A percentile compares a stretch with the other conserved stretches of the same genome.
Evolutionary conservation across 176 grass and related monocot species (phyloP).

Genomic region (Bolboschoenus planiculmis): DNA sequence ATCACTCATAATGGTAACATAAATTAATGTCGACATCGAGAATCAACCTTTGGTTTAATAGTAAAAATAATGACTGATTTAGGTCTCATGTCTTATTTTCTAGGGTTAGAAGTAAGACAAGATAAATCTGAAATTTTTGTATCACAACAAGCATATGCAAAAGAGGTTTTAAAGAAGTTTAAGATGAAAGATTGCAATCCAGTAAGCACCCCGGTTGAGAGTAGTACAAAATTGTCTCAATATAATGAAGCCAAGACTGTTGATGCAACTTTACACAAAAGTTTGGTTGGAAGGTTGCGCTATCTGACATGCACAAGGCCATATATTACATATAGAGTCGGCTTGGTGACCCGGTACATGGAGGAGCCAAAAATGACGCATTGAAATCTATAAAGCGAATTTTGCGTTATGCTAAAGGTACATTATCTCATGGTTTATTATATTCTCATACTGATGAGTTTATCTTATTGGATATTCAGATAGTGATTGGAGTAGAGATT

Average conservation of each 20-base stretch:
- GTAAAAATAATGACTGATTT: not conserved
- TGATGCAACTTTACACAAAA: too few species aligned
- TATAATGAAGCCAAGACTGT: not conserved
- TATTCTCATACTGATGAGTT: not conserved
- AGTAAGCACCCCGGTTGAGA: not conserved
- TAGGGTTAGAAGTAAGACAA: too few species aligned
- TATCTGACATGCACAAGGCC: not conserved
- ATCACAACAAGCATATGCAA: not conserved
- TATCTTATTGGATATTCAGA: not conserved
- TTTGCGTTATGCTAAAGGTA: too few species aligned
- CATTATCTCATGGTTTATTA: not conserved
- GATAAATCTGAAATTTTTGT: not conserved
- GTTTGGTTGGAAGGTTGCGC: not conserved
- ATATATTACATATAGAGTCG: accelerated
- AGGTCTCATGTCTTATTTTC: too few species aligned
- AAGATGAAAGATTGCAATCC: not conserved
- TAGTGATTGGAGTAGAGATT: not conserved
- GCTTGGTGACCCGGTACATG: not conserved
- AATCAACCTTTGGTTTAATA: too few species aligned
- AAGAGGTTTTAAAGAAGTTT: too few species aligned
- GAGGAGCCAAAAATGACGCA: not conserved
- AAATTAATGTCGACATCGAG: too few species aligned
- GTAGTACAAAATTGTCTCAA: not conserved
- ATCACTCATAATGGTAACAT: too few species aligned
- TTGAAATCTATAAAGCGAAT: too few species aligned